phyloP scores from a whole-genome alignment of 768 basidiomycete species.

The Gyrodon lividus region DNA sequence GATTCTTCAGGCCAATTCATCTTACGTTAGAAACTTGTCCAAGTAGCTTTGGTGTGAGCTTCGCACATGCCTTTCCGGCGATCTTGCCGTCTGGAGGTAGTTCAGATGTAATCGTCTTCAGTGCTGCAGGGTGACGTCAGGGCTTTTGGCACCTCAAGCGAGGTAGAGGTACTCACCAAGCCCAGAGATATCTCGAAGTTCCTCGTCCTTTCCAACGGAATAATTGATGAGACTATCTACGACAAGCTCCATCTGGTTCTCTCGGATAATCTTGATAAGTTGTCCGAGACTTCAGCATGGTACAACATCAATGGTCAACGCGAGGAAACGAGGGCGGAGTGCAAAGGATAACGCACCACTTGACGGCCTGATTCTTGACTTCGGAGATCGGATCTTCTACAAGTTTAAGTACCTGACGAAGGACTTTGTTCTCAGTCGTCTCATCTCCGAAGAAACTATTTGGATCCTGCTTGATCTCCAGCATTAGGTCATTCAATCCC shows the following conservation, averaged over 20 bases:
- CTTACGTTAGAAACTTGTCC: slow-evolving; percentile 74
- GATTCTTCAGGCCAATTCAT: neutral
- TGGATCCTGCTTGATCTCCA: slow-evolving; percentile 80
- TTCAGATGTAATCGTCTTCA: slow-evolving; percentile 94
- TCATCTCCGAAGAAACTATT: slow-evolving; percentile 82
- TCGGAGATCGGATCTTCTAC: slow-evolving; percentile 96
- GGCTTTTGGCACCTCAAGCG: neutral
- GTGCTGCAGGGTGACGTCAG: slow-evolving; percentile 47
- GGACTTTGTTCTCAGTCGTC: slow-evolving; percentile 76
- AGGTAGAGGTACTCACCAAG: slow-evolving; percentile 55
- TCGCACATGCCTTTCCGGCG: slow-evolving; percentile 75
- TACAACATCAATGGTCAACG: slow-evolving; percentile 1
- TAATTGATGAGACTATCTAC: slow-evolving; percentile 89
- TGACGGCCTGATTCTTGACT: slow-evolving; percentile 97
- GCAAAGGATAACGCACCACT: slow-evolving; percentile 60
- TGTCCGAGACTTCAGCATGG: slow-evolving; percentile 71
- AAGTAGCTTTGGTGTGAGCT: slow-evolving; percentile 81
- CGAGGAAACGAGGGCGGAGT: neutral
- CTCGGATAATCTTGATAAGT: slow-evolving; percentile 85
- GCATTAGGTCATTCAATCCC: slow-evolving; percentile 93
- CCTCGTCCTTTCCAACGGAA: slow-evolving; percentile 85
- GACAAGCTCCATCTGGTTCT: slow-evolving; percentile 78
- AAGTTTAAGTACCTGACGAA: slow-evolving; percentile 79
- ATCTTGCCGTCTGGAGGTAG: slow-evolving; percentile 81
- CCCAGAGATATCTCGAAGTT: slow-evolving; percentile 90